These are phyloP conservation scores for Ustilago loliicola DNA, from an alignment of 1,284 basidiomycete species.

Conservation along the genomic window DNA sequence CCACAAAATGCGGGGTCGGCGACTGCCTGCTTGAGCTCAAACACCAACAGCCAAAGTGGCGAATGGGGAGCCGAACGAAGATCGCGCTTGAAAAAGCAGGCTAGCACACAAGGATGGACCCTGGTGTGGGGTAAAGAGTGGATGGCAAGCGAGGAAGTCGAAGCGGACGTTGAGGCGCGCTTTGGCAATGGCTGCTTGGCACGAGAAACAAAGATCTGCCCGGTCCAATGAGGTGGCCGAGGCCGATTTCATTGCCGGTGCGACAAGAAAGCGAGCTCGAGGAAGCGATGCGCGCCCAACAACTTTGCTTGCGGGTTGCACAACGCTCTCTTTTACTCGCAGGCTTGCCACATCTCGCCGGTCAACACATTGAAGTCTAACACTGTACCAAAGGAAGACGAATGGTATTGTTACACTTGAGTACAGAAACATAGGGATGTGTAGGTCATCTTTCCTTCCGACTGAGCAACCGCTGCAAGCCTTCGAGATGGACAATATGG, in stretches of 20 bases:
- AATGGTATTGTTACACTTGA: background rate
- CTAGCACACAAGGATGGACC: background rate
- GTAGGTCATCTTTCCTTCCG: constrained; percentile 35
- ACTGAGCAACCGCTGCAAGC: constrained; percentile 38
- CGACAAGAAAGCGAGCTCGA: constrained; percentile 6
- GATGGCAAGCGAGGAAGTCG: constrained; percentile 32
- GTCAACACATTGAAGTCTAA: constrained; percentile 4
- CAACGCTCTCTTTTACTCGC: background rate
- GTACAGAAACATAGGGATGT: background rate
- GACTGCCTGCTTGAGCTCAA: too few species aligned
- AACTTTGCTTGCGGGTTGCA: background rate
- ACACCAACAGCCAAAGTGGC: background rate
- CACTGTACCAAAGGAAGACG: background rate
- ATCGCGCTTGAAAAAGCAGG: constrained; percentile 5
- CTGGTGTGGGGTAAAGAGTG: background rate
- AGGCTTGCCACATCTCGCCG: constrained; percentile 6
- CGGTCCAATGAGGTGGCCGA: background rate
- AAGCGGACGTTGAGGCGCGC: constrained; percentile 13
- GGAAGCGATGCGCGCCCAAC: constrained; percentile 4
- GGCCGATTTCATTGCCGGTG: background rate
- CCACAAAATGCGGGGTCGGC: constrained; percentile 5
- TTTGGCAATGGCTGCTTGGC: background rate
- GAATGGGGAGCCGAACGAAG: background rate
- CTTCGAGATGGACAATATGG: constrained; percentile 60
- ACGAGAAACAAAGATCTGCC: background rate